A percentile compares a stretch with the other conserved stretches of the same genome.
Evolutionary conservation across 257 asterid genomes (phyloP).

Genomic region (Ilex aquifolium): DNA sequence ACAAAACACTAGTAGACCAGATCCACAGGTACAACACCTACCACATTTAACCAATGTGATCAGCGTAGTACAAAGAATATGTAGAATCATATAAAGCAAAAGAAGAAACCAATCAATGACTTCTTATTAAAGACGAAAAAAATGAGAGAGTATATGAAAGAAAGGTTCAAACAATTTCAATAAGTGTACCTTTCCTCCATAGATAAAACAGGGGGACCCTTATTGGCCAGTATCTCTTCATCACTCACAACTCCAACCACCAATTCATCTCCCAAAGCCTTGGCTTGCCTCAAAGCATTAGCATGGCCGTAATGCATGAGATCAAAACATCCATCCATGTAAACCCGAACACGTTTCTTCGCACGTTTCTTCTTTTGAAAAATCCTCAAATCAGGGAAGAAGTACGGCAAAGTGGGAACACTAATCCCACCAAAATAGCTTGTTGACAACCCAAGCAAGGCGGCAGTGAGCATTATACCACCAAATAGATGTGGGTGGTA

Average conservation of each 20-base stretch:
- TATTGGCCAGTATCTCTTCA: conserved; percentile 77
- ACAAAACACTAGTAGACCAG: no score
- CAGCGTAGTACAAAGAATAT: no score
- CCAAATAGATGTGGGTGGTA: conserved; percentile 77
- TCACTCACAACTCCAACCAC: conserved; percentile 93
- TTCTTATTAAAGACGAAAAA: no score
- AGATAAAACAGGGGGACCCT: conserved; percentile 86
- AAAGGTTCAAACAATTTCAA: no score
- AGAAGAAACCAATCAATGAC: background rate
- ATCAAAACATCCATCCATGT: conserved; percentile 97
- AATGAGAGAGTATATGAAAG: no score
- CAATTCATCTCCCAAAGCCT: conserved; percentile 82
- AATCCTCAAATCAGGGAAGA: conserved; percentile 53
- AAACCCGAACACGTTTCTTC: conserved; percentile 73
- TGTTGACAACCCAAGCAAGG: conserved; percentile 77
- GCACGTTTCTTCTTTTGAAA: conserved; percentile 56
- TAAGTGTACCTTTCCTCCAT: conserved; percentile 81
- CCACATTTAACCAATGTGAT: no score
- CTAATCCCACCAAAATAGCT: conserved; percentile 67
- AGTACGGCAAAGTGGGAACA: conserved; percentile 61
- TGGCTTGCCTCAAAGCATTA: conserved; percentile 94
- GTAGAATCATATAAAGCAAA: background rate
- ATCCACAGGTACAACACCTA: no score
- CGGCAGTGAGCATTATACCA: conserved; percentile 90
- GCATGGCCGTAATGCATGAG: conserved; percentile 99